Percentiles rank a stretch among this genome's conserved stretches.
Conservation (phyloP, 2,329 filamentous ascomycete species). For the Coniochaeta sp. region DNA sequence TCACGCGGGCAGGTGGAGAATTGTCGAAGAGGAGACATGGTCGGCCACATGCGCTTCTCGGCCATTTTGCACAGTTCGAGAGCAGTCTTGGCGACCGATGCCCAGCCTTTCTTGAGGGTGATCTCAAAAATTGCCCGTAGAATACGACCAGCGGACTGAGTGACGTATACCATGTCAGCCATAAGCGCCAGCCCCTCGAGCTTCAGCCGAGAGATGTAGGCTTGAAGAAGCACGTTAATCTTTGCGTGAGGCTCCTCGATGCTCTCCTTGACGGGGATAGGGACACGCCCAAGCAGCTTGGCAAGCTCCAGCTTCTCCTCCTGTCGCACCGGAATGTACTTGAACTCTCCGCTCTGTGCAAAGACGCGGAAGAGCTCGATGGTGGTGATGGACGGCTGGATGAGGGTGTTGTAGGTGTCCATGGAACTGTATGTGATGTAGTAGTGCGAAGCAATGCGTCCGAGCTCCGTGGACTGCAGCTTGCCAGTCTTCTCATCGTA, state of each 20-base stretch:
- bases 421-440: conserved; percentile 97
- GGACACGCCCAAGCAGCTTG: conserved; percentile 82
- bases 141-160: conserved; percentile 94
- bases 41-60: conserved; percentile 99
- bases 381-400: conserved; percentile 85
- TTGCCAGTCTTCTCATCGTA: conserved; percentile 92
- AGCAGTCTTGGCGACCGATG: conserved; percentile 84
- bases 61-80: conserved; percentile 98
- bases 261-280: conserved; percentile 94
- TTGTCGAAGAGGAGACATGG: conserved; percentile 91
- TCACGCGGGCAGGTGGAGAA: conserved; percentile 78
- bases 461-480: conserved; percentile 86
- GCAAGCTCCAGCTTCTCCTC: conserved; percentile 96
- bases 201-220: conserved; percentile 91
- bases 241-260: conserved; percentile 96
- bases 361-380: conserved; percentile 98
- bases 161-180: conserved; percentile 98
- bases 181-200: conserved; percentile 91
- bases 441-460: conserved; percentile 94
- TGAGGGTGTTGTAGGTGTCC: conserved; percentile 92
- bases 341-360: conserved; percentile 94
- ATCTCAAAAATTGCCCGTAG: conserved; percentile 95
- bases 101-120: conserved; percentile 93
- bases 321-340: conserved; percentile 95
- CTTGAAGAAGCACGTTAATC: conserved; percentile 95